Percentiles rank a stretch among this genome's conserved stretches.
phyloP scores from a whole-genome alignment of 768 basidiomycete species.

The Mycena metata region DNA sequence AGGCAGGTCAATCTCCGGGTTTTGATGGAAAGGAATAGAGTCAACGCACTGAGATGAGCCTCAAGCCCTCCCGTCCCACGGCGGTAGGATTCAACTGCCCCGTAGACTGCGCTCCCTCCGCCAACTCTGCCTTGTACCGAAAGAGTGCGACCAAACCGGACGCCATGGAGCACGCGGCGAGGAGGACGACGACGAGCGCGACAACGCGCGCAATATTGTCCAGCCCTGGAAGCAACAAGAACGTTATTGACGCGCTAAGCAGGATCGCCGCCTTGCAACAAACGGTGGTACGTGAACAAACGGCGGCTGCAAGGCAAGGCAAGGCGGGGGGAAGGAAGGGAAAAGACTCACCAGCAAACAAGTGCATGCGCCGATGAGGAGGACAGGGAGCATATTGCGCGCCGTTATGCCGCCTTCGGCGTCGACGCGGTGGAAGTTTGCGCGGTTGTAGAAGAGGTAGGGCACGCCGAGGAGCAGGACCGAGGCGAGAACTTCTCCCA shows the following conservation, averaged over 20 bases:
- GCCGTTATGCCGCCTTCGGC: slow-evolving; percentile 68
- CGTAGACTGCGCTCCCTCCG: slow-evolving; percentile 53
- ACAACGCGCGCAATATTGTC: slow-evolving; percentile 73
- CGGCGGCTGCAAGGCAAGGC: slow-evolving; percentile 37
- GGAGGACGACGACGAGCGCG: slow-evolving; percentile 76
- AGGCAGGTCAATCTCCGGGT: not conserved
- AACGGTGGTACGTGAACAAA: slow-evolving; percentile 31
- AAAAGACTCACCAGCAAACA: slow-evolving; percentile 69
- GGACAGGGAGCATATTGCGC: slow-evolving; percentile 63
- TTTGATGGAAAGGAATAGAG: not conserved
- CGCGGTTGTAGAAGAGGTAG: slow-evolving; percentile 75
- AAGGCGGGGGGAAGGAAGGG: slow-evolving; percentile 24
- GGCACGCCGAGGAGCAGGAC: slow-evolving; percentile 84
- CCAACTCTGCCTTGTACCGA: slow-evolving; percentile 76
- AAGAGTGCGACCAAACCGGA: slow-evolving; percentile 79
- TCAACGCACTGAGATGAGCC: slow-evolving; percentile 59
- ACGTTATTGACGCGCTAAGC: slow-evolving; percentile 85
- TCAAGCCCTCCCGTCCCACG: slow-evolving; percentile 72
- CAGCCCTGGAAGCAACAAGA: slow-evolving; percentile 83
- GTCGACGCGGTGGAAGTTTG: slow-evolving; percentile 64
- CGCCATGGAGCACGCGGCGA: slow-evolving; percentile 77
- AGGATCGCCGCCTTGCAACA: slow-evolving; percentile 78
- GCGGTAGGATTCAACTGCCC: slow-evolving; percentile 32
- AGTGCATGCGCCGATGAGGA: slow-evolving; percentile 75
- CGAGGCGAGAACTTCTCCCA: slow-evolving; percentile 71